Evolutionary conservation across 2,329 filamentous ascomycete genomes (phyloP), one percentile per base, ranked within the genome.

Genomic region (Thelonectria discophora): DNA sequence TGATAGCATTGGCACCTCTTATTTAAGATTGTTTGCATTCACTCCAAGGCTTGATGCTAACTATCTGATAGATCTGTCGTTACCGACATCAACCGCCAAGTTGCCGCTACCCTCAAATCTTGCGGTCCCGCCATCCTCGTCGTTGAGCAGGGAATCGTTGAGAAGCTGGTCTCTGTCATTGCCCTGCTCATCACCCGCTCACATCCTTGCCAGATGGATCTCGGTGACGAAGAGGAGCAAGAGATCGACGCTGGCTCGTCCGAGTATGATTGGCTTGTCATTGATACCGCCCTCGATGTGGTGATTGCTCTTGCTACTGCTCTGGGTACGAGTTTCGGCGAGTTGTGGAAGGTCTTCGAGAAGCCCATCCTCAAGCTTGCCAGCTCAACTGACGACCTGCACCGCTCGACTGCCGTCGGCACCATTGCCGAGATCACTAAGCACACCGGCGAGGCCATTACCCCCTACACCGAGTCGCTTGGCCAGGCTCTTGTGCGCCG

Each of bases 181-280:
- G 84, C 88, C 63, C 84, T 90, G 51, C 89, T 98, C 74, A 90
- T 98, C 73, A 94, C 90, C 65, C 94, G 94, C 79, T 89, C 91
- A 65, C 95, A 99, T 80, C 89, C 92, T 58, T 97, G 93, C 82
- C 95, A 99, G 80, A 88, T 94, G 73, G 94, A 97, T 74, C 87
- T 96, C 20, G 92, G 90, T 47, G 90, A 91, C 62, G 90, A 92
- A 58, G 93, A 94, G 69, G 87, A 90, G 64, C 85, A 88, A 58
- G 88, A 89, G n/a, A 82, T 88, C 10, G 87, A 91, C 58, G 82
- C 81, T 55, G 94, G 93, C 75, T 91, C 90, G 30, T 97, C 94
- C 2, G 95, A 99, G 80, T 97, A 97, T 73, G 95, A 98, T 82
- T 98, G 95, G 95, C 87, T 97, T 17, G 90, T 97, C 53, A 90